Evolutionary conservation across 176 grass and related monocot species (phyloP), one percentile per base, ranked within the genome.

Genomic region (Hyparrhenia diplandra): DNA sequence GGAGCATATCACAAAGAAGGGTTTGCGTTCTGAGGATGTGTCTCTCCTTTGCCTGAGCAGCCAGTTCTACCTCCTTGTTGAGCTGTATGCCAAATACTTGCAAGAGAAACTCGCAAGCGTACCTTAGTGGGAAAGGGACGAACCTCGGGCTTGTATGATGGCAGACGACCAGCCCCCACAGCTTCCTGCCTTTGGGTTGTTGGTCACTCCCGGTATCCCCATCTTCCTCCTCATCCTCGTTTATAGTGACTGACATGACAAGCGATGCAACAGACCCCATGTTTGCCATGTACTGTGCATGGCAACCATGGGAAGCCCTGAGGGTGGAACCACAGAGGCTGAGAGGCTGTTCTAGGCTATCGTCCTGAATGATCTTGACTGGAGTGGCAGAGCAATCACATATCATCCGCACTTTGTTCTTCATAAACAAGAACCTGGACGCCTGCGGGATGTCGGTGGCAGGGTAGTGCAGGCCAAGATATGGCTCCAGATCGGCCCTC

Each of bases 391-490:
- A 83, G 34, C 88, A 99, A 75, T 95, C 92, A 4, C 90, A 95
- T 75, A 95, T 99, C 88, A 99, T 91, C 77, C 92, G 62, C 58
- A 99, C 92, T 88, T 95, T 99, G 46, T 99, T 99, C 85, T 99
- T 99, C 92, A 95, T 88, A 21, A 99, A 99, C 36, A 99, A 82
- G 86, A 99, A 99, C 76, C 96, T 89, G 30, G 96, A 91, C 3
- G 92, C 90, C 25, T 93, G 92, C 0, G 92, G 96, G 51, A 99
- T 99, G 83, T 99, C 96, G 1, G 96, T 99, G 52, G 96, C 96
- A 11, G 96, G 96, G 73, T 99, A 99, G 84, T 95, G 96, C 75
- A 99, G 67, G 46, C 96, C 96, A 34, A 99, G 88, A 79, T 95
- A 95, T 18, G 92, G 90, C 64, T 99, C 96, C 73, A 99, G 51